Evolutionary conservation across 345 rosid species (phyloP).

Genomic region (Brassica rapa): DNA sequence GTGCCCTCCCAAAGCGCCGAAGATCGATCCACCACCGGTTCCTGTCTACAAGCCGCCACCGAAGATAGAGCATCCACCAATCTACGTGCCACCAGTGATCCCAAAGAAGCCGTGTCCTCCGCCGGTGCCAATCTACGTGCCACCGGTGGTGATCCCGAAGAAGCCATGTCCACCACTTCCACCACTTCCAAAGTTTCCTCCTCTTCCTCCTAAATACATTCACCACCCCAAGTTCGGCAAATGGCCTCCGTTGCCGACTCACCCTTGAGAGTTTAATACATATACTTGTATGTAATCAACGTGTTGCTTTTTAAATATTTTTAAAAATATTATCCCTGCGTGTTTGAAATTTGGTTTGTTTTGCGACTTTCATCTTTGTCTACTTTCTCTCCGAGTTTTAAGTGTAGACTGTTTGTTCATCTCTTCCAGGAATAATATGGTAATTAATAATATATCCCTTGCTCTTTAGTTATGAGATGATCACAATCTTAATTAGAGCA

Average conservation of each 20-base stretch:
- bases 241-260: conserved; percentile 51
- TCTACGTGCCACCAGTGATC: conserved; percentile 43
- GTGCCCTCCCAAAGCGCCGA: conserved; percentile 18
- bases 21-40: conserved; percentile 18
- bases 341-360: conserved; percentile 10
- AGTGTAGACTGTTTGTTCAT: conserved; percentile 26
- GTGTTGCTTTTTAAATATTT: neutral
- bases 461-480: neutral
- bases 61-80: conserved; percentile 42
- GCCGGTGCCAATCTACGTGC: conserved; percentile 30
- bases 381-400: conserved; percentile 9
- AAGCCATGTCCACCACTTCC: conserved; percentile 51
- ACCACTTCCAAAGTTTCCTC: conserved; percentile 55
- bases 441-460: conserved; percentile 10
- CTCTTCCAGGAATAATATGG: conserved; percentile 16
- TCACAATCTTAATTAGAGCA: neutral
- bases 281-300: conserved; percentile 2
- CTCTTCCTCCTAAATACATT: conserved; percentile 52
- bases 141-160: conserved; percentile 44
- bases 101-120: conserved; percentile 42
- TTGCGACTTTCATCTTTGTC: neutral
- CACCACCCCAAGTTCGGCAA: conserved; percentile 55
- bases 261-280: conserved; percentile 29
- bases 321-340: neutral
- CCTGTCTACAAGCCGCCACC: conserved; percentile 41